Conservation (phyloP, 768 basidiomycete species). For the Clitopilus hobsonii region DNA sequence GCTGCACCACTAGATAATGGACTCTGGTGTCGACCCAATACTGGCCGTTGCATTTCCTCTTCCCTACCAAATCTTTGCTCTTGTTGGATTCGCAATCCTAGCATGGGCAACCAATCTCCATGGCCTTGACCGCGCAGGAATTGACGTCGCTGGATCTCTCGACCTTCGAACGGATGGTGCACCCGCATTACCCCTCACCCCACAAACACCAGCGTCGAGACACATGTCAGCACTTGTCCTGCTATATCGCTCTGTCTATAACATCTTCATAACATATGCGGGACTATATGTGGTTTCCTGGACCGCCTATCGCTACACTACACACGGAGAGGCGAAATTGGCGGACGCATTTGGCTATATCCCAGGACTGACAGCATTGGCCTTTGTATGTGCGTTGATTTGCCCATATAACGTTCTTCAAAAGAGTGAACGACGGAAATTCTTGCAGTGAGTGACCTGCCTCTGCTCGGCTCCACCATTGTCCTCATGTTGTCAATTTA, state of each 20-base stretch:
- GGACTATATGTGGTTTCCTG: constrained; percentile 63
- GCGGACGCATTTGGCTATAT: constrained; percentile 79
- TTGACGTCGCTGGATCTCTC: constrained; percentile 72
- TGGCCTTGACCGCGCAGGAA: constrained; percentile 63
- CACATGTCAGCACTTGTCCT: constrained; percentile 32
- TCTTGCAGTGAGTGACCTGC: constrained; percentile 61
- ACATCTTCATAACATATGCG: constrained; percentile 57
- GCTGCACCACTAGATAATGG: constrained; percentile 13
- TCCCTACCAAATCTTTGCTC: constrained; percentile 84
- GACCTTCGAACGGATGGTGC: constrained; percentile 47
- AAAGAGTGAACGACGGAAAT: constrained; percentile 70
- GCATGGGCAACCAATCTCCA: constrained; percentile 95
- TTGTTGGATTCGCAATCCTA: constrained; percentile 75
- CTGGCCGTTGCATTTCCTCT: constrained; percentile 71
- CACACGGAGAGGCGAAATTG: constrained; percentile 47
- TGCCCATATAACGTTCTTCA: constrained; percentile 66
- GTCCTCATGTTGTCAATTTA: constrained; percentile 1
- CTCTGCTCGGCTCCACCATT: neutral
- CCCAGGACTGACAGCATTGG: constrained; percentile 62
- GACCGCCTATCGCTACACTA: constrained; percentile 59
- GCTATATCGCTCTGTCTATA: constrained; percentile 62
- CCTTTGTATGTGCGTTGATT: constrained; percentile 50
- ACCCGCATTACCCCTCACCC: constrained; percentile 20
- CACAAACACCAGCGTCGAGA: constrained; percentile 21
- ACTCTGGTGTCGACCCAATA: constrained; percentile 32